Base-by-base conservation (phyloP, 345 rosid species). In the Euphorbia tirucalli region DNA sequence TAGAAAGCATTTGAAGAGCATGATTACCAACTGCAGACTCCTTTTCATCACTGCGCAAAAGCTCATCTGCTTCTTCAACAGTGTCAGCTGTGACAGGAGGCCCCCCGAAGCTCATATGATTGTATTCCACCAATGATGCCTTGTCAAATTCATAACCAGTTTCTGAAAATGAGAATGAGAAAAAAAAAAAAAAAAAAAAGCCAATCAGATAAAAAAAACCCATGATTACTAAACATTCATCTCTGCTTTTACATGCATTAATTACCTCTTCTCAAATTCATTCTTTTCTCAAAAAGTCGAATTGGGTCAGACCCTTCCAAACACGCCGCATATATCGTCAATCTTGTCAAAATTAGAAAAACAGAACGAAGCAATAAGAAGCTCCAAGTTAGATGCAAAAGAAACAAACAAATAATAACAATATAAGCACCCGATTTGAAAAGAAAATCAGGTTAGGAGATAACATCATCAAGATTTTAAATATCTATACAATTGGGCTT, bases 41-140 rank as follows among this genome's bases (percentile, higher is more conserved):
- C 52, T 77, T 82, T 72, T 90, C 93, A 69, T 89, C 89, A 37
- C 66, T 71, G 31, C 66, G 82, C 71, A 85, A 76, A 70, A 92
- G 95, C 82, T 87, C 84, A 56, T 83, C 88, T 27, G 92, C 98
- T 80, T 92, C 97, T 89, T 89, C 95, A 69, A 66, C 48, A n/a
- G 95, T 89, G 32, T 90, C 85, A 0, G 88, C 72, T 22, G 84
- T 82, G 67, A 94, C 91, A 44, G 98, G 97, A 16, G 98, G 92
- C 59, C 97, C 98, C 66, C 98, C 98, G 73, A 89, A 94, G 85
- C 88, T 88, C 98, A 94, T 94, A 83, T 85, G 97, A 82, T 92
- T 90, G 78, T 92, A 94, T 60, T 88, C 85, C 81, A 90, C 54
- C 80, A 94, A 71, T 5, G 90, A 83, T 30, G 78, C 74, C 81